phyloP scores from a whole-genome alignment of 805 yeast genomes.

The Hanseniaspora osmophila region DNA sequence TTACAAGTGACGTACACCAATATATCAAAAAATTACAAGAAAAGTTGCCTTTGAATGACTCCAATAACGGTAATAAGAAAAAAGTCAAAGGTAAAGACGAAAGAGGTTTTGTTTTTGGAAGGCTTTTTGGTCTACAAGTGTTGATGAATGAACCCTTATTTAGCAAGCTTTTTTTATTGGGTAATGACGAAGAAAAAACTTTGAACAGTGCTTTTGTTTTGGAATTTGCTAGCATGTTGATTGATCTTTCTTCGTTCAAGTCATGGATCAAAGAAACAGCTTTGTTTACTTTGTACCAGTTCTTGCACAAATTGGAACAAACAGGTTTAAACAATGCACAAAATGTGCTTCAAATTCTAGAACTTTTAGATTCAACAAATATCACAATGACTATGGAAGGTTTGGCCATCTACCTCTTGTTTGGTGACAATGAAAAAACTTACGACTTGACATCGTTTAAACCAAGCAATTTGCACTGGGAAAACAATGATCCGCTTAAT shows the following conservation, averaged over 20 bases:
- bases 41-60: slow-evolving; percentile 25
- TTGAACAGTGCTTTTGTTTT: slow-evolving; percentile 20
- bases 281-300: slow-evolving; percentile 51
- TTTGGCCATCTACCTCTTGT: slow-evolving; percentile 45
- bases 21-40: slow-evolving; percentile 13
- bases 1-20: slow-evolving; percentile 8
- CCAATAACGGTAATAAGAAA: slow-evolving; percentile 25
- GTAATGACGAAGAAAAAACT: slow-evolving; percentile 10
- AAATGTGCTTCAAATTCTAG: slow-evolving; percentile 23
- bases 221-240: slow-evolving; percentile 31
- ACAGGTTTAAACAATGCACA: slow-evolving; percentile 10
- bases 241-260: slow-evolving; percentile 48
- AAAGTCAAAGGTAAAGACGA: slow-evolving; percentile 67
- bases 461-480: slow-evolving; percentile 36
- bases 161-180: slow-evolving; percentile 16
- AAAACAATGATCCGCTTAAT: slow-evolving; percentile 56
- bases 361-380: slow-evolving; percentile 34
- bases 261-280: slow-evolving; percentile 82
- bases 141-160: slow-evolving; percentile 41
- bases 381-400: slow-evolving; percentile 68
- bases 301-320: slow-evolving; percentile 23
- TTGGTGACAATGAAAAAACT: slow-evolving; percentile 7
- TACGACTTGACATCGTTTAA: slow-evolving; percentile 4
- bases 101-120: slow-evolving; percentile 68
- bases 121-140: slow-evolving; percentile 71